Evolutionary conservation across 2,329 filamentous ascomycete species (phyloP), one percentile per base, ranked within the genome.

Genomic region (Colletotrichum paranaense): DNA sequence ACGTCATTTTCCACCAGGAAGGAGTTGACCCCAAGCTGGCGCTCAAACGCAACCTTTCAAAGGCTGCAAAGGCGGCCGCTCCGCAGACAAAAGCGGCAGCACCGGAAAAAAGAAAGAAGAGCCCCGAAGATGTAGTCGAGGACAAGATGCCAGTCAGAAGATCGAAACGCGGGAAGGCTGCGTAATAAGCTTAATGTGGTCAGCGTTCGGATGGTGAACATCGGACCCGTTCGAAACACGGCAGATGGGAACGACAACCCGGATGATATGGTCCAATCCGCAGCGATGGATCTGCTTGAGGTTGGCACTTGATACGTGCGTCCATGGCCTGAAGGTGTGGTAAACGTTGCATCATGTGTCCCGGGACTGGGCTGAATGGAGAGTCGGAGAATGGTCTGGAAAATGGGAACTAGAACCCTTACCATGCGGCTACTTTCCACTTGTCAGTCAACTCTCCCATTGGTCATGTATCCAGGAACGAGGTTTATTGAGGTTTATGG

Each of bases 1-100:
- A 91, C 78, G 92, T 94, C 11, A 79, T 94, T 62, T 88, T 93
- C 78, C 90, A 84, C 76, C 78, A 82, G 30, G 56, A 76, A 4
- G 74, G 35, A 9, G 19, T 57, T 24, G 52, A 35, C 4, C 19
- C 60, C 22, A 38, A 55, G 42, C 30, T 49, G 19, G 28, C 49
- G 4, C 16, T 35, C 16, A 22, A 30, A 26, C 56, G 55, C 30
- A 14, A 26, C 4, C 22, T 19, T 3, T 3, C 67, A 22, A 73
- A 65, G n/a, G 7, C 19, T 24, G 26, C 35, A 28, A 64, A 64
- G 32, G 24, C 49, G 14, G 38, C 53, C 28, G n/a, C 53, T 24
- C 52, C 64, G 46, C 30, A 59, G 56, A 26, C 42, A 8, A 49
- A 28, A 30, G 77, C 77, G 55, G 53, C 72, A 62, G 60, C 68